A percentile compares a stretch with the other conserved stretches of the same genome.
phyloP scores from a whole-genome alignment of 2,329 filamentous ascomycete species.

The Cladosporium oxysporum region DNA sequence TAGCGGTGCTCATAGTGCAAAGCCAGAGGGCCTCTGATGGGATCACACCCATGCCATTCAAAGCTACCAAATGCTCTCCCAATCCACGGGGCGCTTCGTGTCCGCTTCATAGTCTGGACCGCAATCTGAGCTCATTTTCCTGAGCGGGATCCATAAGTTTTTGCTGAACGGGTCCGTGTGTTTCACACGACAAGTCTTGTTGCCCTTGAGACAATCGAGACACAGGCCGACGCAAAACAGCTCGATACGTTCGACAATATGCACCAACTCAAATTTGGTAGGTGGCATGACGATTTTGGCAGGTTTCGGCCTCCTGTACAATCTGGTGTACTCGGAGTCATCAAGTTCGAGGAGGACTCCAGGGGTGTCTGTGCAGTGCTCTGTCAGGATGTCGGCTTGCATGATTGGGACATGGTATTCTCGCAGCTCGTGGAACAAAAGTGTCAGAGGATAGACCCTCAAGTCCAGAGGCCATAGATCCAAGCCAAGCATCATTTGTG shows the following conservation, averaged over 20 bases:
- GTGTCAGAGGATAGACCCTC: accelerated
- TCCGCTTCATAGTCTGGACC: neutral
- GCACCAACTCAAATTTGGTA: neutral
- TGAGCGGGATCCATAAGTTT: neutral
- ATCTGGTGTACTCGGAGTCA: neutral
- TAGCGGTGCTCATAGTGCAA: neutral
- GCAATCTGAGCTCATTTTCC: neutral
- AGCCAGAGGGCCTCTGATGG: neutral
- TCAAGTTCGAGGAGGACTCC: too few relatives aligned
- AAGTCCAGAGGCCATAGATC: neutral
- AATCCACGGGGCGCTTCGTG: neutral
- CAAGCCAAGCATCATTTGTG: neutral
- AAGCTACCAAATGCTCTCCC: neutral
- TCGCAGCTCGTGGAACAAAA: neutral
- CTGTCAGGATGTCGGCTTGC: neutral
- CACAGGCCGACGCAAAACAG: conserved; percentile 14
- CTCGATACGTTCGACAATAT: conserved; percentile 1
- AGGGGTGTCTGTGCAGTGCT: neutral
- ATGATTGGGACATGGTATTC: neutral
- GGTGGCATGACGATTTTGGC: neutral
- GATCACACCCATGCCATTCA: neutral
- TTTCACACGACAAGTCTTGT: neutral
- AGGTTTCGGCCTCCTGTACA: neutral
- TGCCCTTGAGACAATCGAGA: conserved; percentile 20
- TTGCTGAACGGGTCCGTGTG: neutral